Evolutionary conservation across 331 rosid species (phyloP).

Genomic region (Pyracantha coccinea): DNA sequence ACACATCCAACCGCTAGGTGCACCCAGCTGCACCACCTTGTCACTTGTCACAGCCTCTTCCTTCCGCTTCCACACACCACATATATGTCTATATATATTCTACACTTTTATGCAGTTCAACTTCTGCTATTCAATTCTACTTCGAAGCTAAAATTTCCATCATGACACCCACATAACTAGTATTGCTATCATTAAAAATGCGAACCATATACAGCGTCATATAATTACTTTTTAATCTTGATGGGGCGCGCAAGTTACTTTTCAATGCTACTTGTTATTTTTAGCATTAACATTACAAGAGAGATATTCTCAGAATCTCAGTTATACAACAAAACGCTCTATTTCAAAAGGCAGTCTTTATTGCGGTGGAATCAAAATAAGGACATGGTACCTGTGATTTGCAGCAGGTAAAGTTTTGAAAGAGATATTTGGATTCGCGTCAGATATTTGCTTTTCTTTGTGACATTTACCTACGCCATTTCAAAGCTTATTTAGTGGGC

Average conservation of each 20-base stretch:
- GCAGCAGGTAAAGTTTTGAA: not conserved
- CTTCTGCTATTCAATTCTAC: not conserved
- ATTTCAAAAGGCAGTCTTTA: not conserved
- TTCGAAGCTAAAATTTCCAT: not conserved
- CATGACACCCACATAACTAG: not conserved
- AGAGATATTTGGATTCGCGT: not conserved
- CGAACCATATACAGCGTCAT: not conserved
- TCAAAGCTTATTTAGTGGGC: no score
- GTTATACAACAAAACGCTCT: no score
- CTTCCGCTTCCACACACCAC: not conserved
- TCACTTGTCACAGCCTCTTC: not conserved
- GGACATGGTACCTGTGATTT: not conserved
- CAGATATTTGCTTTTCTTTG: not conserved
- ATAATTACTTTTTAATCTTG: not conserved
- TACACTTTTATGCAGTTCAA: not conserved
- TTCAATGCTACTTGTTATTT: not conserved
- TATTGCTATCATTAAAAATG: not conserved
- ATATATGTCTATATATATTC: not conserved
- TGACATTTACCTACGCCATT: no score
- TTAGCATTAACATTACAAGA: no score
- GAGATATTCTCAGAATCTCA: no score
- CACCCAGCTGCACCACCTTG: not conserved
- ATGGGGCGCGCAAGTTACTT: not conserved
- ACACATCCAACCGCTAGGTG: not conserved
- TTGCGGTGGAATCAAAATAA: not conserved